These are phyloP conservation scores for Cutaneotrichosporon sp. DNA, from an alignment of 1,284 basidiomycete genomes.

Conservation along the genomic window DNA sequence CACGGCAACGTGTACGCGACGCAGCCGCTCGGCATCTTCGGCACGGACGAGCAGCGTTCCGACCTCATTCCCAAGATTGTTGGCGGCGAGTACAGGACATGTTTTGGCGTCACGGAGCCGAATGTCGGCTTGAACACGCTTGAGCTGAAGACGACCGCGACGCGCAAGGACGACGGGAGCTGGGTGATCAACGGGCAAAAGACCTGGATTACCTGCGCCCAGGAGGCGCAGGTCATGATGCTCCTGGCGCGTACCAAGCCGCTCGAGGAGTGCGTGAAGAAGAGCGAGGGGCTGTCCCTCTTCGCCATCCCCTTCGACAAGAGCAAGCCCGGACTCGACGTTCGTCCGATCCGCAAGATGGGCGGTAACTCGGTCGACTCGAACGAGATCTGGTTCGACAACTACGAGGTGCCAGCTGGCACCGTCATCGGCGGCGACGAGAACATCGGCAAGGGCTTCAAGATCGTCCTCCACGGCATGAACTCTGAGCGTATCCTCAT, in stretches of 20 bases:
- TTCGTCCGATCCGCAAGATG: slow-evolving; percentile 15
- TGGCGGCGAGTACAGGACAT: slow-evolving; percentile 15
- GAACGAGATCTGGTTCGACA: slow-evolving; percentile 20
- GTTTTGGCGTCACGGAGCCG: slow-evolving; percentile 19
- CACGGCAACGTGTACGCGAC: slow-evolving; percentile 20
- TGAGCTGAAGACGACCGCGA: slow-evolving; percentile 18
- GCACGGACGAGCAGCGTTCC: slow-evolving; percentile 16
- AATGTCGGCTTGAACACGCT: slow-evolving; percentile 20
- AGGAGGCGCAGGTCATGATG: slow-evolving; percentile 25
- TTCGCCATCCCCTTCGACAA: slow-evolving; percentile 20
- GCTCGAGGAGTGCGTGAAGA: slow-evolving; percentile 19
- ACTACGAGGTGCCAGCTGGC: slow-evolving; percentile 15
- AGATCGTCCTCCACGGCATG: slow-evolving; percentile 39
- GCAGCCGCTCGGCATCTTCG: slow-evolving; percentile 18
- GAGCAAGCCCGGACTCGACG: slow-evolving; percentile 10
- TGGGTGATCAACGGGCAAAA: slow-evolving; percentile 20
- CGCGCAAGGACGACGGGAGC: slow-evolving; percentile 9
- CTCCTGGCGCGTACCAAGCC: slow-evolving; percentile 21
- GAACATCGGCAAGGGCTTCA: slow-evolving; percentile 46
- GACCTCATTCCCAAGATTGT: slow-evolving; percentile 18
- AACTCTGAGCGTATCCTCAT: slow-evolving; percentile 50
- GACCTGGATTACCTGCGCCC: slow-evolving; percentile 20
- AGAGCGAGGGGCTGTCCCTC: slow-evolving; percentile 13
- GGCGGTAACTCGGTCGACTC: slow-evolving; percentile 17
- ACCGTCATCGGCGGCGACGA: slow-evolving; percentile 12